Conservation (phyloP, 1,139 yeast species). For the Saccharomyces hybrid region DNA sequence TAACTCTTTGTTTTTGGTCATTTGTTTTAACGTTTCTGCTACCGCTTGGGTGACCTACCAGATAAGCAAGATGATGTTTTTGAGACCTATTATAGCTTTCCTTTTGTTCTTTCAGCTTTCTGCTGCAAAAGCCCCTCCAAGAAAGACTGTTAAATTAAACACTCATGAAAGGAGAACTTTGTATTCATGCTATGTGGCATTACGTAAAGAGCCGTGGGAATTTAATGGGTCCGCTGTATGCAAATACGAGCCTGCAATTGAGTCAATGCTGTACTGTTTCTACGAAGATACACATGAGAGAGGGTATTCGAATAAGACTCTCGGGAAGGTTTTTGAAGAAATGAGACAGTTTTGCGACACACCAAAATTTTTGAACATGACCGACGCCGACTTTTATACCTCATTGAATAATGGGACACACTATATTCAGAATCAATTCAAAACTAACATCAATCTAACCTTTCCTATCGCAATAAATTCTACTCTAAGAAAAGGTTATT, state of each 20-base stretch:
- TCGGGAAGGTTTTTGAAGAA: constrained; percentile 12
- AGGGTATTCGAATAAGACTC: constrained; percentile 3
- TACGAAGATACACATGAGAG: constrained; percentile 12
- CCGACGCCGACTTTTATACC: constrained; percentile 10
- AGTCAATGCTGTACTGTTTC: constrained; percentile 18
- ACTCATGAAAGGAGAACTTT: neutral
- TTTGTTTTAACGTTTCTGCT: no score
- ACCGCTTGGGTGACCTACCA: neutral
- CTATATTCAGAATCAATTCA: constrained; percentile 5
- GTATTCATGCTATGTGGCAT: neutral
- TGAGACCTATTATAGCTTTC: neutral
- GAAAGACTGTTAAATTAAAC: neutral
- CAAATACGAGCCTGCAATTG: constrained; percentile 19
- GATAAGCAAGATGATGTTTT: neutral
- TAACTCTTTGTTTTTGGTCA: no score
- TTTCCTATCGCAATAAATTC: constrained; percentile 14
- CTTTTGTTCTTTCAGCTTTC: neutral
- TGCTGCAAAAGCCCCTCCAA: neutral
- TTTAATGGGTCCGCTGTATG: constrained; percentile 10
- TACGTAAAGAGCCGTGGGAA: neutral
- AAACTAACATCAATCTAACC: neutral
- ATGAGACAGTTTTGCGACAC: constrained; percentile 11
- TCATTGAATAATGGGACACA: constrained; percentile 15
- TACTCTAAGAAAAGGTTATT: constrained; percentile 7
- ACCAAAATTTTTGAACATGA: constrained; percentile 5